A percentile compares a stretch with the other conserved stretches of the same genome.
Conservation (phyloP, 2,329 filamentous ascomycete species). For the Alternaria rosae region DNA sequence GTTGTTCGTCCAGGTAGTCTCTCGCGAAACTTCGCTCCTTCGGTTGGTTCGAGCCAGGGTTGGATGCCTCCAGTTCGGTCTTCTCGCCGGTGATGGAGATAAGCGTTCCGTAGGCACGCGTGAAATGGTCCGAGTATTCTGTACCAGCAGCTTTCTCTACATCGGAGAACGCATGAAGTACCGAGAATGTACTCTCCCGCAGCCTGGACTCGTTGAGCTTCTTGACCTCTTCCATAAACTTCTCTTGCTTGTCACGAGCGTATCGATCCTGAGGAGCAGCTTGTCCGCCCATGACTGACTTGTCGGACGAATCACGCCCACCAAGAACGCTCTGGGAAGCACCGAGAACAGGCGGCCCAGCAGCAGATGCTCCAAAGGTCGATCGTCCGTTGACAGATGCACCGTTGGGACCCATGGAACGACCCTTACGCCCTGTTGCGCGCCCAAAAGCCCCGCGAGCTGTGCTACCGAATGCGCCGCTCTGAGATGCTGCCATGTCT, state of each 20-base stretch:
- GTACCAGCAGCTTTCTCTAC: slow-evolving; percentile 76
- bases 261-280: slow-evolving; percentile 74
- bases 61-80: slow-evolving; percentile 59
- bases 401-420: slow-evolving; percentile 48
- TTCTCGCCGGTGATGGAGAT: slow-evolving; percentile 80
- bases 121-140: slow-evolving; percentile 75
- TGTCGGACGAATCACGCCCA: slow-evolving; percentile 68
- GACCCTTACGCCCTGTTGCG: slow-evolving; percentile 52
- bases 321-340: slow-evolving; percentile 69
- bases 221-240: slow-evolving; percentile 80
- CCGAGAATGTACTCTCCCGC: slow-evolving; percentile 71
- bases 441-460: slow-evolving; percentile 62
- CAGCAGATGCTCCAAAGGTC: slow-evolving; percentile 68
- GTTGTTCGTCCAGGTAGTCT: slow-evolving; percentile 78
- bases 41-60: slow-evolving; percentile 66
- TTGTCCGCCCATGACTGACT: slow-evolving; percentile 57
- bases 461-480: slow-evolving; percentile 44
- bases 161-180: slow-evolving; percentile 77
- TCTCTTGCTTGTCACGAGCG: slow-evolving; percentile 82
- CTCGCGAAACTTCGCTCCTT: slow-evolving; percentile 78
- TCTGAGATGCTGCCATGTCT: slow-evolving; percentile 48
- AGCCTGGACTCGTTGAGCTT: slow-evolving; percentile 77
- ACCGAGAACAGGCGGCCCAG: slow-evolving; percentile 85
- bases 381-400: slow-evolving; percentile 45
- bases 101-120: slow-evolving; percentile 83